A percentile compares a stretch with the other conserved stretches of the same genome.
Conservation (phyloP, 495 filamentous ascomycete species). For the Tuber indicum region DNA sequence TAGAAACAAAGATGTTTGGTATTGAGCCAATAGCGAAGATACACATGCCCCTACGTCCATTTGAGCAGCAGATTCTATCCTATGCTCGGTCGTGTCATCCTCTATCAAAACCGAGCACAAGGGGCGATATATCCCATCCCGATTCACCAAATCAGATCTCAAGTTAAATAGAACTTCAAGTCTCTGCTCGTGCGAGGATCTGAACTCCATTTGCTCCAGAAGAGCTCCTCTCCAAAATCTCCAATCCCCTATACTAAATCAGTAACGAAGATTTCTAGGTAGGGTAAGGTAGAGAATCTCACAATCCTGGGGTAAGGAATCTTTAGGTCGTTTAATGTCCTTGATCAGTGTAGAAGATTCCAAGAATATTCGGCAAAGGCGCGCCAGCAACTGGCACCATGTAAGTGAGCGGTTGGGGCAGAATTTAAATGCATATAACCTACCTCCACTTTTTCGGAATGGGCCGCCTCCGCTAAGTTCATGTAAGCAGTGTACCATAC, state of each 20-base stretch:
- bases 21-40: slow-evolving; percentile 12
- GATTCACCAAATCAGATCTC: background rate
- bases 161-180: background rate
- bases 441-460: background rate
- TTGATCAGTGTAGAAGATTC: background rate
- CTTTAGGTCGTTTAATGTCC: background rate
- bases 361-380: background rate
- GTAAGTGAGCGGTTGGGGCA: background rate
- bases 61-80: background rate
- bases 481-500: background rate
- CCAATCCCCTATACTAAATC: background rate
- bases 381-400: background rate
- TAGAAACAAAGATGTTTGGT: slow-evolving; percentile 10
- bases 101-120: background rate
- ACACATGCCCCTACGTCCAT: background rate
- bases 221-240: slow-evolving; percentile 20
- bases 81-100: background rate
- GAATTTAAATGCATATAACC: background rate
- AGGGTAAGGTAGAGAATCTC: background rate
- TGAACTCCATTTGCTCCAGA: slow-evolving; percentile 20
- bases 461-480: background rate
- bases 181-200: slow-evolving; percentile 20
- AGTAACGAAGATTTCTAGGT: background rate
- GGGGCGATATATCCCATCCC: background rate
- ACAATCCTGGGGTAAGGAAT: background rate